phyloP scores from a whole-genome alignment of 768 basidiomycete genomes.

The Mycena rebaudengoi region DNA sequence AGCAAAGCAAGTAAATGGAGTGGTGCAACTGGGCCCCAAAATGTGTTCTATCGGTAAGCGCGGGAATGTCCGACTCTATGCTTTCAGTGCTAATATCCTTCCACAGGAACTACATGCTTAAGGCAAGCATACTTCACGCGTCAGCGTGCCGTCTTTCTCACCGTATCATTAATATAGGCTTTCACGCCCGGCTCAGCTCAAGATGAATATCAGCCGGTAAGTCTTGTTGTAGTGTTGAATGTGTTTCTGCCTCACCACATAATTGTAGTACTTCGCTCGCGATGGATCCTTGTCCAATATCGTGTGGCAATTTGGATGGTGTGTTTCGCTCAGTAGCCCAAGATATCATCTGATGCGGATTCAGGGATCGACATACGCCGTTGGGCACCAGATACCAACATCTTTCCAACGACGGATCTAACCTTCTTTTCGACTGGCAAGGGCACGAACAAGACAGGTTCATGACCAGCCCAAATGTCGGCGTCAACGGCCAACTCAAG shows the following conservation, averaged over 20 bases:
- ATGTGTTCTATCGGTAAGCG: conserved; percentile 21
- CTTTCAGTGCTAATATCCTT: no score
- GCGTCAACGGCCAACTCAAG: not conserved
- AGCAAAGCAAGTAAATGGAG: conserved; percentile 24
- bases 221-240: no score
- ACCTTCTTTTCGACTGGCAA: conserved; percentile 12
- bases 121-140: no score
- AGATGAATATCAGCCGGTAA: conserved; percentile 14
- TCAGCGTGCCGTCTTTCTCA: no score
- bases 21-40: conserved; percentile 19
- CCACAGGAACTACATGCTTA: no score
- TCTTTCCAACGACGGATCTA: conserved; percentile 2
- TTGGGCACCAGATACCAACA: conserved; percentile 2
- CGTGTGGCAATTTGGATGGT: conserved; percentile 18
- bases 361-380: not conserved
- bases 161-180: no score
- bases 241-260: no score
- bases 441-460: not conserved
- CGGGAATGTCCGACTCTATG: no score
- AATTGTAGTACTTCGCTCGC: conserved; percentile 17
- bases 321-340: not conserved
- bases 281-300: conserved; percentile 2
- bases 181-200: conserved; percentile 12
- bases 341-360: no score
- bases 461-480: not conserved